Conservation (phyloP, 2,329 filamentous ascomycete species). For the Rhynchosporium agropyri region DNA sequence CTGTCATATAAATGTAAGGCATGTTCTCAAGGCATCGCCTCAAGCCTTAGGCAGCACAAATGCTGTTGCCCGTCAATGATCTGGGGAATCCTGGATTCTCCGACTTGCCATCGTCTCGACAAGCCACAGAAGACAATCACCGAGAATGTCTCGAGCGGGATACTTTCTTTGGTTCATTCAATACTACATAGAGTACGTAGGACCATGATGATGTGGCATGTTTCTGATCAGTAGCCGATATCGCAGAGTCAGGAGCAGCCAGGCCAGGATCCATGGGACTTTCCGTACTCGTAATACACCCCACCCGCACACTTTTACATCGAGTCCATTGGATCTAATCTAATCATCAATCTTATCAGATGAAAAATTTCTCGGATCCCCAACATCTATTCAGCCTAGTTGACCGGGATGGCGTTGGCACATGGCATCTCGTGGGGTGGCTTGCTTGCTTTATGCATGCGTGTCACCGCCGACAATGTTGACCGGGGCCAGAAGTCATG, state of each 20-base stretch:
- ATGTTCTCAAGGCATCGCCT: too few relatives aligned
- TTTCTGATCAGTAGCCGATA: background rate
- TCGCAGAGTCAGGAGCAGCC: background rate
- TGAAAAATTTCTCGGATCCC: slow-evolving; percentile 15
- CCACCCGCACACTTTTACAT: too few relatives aligned
- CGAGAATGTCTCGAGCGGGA: background rate
- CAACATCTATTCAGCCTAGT: background rate
- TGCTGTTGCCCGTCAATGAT: too few relatives aligned
- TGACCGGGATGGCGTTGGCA: background rate
- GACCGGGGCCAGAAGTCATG: slow-evolving; percentile 4
- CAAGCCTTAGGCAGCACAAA: too few relatives aligned
- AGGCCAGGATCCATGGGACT: background rate
- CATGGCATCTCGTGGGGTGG: background rate
- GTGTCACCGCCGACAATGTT: background rate
- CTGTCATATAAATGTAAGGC: too few relatives aligned
- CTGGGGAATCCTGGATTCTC: too few relatives aligned
- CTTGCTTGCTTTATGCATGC: slow-evolving; percentile 14
- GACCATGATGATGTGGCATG: too few relatives aligned
- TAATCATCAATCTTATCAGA: slow-evolving; percentile 29
- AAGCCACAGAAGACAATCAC: too few relatives aligned
- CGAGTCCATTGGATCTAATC: slow-evolving; percentile 4
- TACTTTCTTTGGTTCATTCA: background rate
- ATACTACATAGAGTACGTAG: too few relatives aligned
- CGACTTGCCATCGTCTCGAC: too few relatives aligned
- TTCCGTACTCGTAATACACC: background rate